Evolutionary conservation across 768 basidiomycete genomes (phyloP).

Genomic region (Pisolithus albus): DNA sequence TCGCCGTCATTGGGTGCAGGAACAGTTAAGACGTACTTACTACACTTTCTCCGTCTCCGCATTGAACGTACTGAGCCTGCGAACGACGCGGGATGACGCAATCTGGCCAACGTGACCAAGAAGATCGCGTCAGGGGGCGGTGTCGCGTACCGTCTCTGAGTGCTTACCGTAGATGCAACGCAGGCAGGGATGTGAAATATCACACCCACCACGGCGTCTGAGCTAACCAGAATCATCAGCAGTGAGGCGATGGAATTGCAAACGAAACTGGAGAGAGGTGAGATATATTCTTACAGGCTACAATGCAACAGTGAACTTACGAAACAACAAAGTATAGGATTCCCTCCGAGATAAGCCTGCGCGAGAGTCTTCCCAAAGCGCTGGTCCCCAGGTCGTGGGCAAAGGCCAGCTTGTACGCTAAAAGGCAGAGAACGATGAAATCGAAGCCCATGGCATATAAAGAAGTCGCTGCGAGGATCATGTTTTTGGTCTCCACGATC

Average conservation of each 20-base stretch:
- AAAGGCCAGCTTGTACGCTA: slow-evolving; percentile 46
- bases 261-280: too few species aligned
- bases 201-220: too few species aligned
- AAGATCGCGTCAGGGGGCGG: slow-evolving; percentile 59
- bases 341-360: too few species aligned
- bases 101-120: slow-evolving; percentile 58
- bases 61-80: slow-evolving; percentile 32
- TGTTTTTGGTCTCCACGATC: slow-evolving; percentile 56
- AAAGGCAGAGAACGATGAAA: slow-evolving; percentile 51
- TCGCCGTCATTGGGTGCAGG: too few species aligned
- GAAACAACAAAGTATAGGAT: too few species aligned
- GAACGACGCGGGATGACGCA: slow-evolving; percentile 53
- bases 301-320: too few species aligned
- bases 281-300: too few species aligned
- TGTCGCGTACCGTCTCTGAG: slow-evolving; percentile 27
- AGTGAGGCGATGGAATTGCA: too few species aligned
- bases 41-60: neutral
- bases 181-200: slow-evolving; percentile 1
- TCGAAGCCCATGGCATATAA: slow-evolving; percentile 77
- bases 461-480: slow-evolving; percentile 59
- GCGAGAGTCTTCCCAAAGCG: too few species aligned
- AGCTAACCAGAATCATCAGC: too few species aligned
- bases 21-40: neutral
- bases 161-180: slow-evolving; percentile 16
- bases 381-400: too few species aligned